Percentiles rank a stretch among this genome's conserved stretches.
phyloP scores from a whole-genome alignment of 345 rosid genomes.

The Abelmoschus esculentus region DNA sequence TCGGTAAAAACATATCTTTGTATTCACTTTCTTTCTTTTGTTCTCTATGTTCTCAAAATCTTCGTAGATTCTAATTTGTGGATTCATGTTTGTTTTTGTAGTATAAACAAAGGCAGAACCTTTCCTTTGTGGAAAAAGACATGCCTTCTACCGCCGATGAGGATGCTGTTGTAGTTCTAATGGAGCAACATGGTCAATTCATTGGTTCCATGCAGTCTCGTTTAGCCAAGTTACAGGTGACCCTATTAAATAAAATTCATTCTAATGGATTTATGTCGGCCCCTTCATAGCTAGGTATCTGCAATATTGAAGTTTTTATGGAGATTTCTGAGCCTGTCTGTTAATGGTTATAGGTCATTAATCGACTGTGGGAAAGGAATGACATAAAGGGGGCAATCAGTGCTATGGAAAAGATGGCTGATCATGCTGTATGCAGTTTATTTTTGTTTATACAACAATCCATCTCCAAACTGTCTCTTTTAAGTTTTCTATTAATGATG shows the following conservation, averaged over 20 bases:
- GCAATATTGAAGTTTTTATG: not conserved
- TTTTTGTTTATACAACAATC: not conserved
- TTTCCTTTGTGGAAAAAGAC: constrained; percentile 46
- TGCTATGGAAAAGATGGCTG: constrained; percentile 92
- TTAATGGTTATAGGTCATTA: constrained; percentile 51
- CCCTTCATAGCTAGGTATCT: not conserved
- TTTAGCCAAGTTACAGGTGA: constrained; percentile 86
- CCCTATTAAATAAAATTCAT: not conserved
- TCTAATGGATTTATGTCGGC: no score
- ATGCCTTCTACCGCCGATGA: constrained; percentile 50
- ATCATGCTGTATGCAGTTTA: constrained; percentile 59
- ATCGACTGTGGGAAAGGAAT: constrained; percentile 81
- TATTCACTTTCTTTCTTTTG: not conserved
- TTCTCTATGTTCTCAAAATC: not conserved
- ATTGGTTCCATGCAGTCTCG: constrained; percentile 90
- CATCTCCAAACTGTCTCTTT: not conserved
- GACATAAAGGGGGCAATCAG: constrained; percentile 67
- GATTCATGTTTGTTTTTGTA: constrained; percentile 14
- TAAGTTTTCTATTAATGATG: constrained; percentile 8
- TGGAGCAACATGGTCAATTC: constrained; percentile 82
- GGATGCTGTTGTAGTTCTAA: constrained; percentile 56
- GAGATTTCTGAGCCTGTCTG: constrained; percentile 21
- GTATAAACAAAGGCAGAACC: constrained; percentile 51
- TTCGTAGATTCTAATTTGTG: constrained; percentile 8
- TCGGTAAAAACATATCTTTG: constrained; percentile 29